Evolutionary conservation across 352 stramenopile species (phyloP).

Genomic region (Phytophthora sansomeana): DNA sequence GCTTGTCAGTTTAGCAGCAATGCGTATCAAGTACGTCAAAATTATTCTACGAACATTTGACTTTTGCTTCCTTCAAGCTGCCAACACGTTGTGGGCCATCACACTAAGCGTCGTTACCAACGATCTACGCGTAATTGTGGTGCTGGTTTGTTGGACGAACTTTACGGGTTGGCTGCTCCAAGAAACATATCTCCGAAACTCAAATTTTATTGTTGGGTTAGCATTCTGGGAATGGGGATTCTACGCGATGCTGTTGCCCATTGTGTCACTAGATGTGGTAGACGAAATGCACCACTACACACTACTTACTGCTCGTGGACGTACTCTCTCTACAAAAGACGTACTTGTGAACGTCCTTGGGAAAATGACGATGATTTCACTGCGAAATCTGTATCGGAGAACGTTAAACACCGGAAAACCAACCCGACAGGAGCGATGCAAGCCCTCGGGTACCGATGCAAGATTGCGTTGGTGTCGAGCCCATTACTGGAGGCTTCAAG

Average conservation of each 20-base stretch:
- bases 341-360: conserved; percentile 17
- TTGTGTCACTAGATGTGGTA: conserved; percentile 11
- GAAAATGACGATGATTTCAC: conserved; percentile 13
- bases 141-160: not conserved
- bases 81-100: conserved; percentile 17
- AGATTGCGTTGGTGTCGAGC: conserved; percentile 9
- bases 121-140: conserved; percentile 1
- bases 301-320: not conserved
- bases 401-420: not conserved
- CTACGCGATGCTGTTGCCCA: conserved; percentile 6
- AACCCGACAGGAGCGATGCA: not conserved
- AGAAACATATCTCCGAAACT: conserved; percentile 19
- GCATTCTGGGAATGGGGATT: conserved; percentile 9
- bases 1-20: not conserved
- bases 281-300: conserved; percentile 4
- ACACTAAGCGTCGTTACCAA: conserved; percentile 1
- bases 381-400: conserved; percentile 13
- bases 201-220: conserved; percentile 1
- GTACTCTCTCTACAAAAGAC: conserved; percentile 18
- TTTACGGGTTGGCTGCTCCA: conserved; percentile 8
- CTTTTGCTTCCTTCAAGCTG: conserved; percentile 15
- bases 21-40: conserved; percentile 18
- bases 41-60: conserved; percentile 20
- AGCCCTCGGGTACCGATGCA: conserved; percentile 8
- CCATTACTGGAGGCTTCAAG: not conserved